These are phyloP conservation scores for Suillus alpinus DNA, from an alignment of 768 basidiomycete species.

Conservation along the genomic window DNA sequence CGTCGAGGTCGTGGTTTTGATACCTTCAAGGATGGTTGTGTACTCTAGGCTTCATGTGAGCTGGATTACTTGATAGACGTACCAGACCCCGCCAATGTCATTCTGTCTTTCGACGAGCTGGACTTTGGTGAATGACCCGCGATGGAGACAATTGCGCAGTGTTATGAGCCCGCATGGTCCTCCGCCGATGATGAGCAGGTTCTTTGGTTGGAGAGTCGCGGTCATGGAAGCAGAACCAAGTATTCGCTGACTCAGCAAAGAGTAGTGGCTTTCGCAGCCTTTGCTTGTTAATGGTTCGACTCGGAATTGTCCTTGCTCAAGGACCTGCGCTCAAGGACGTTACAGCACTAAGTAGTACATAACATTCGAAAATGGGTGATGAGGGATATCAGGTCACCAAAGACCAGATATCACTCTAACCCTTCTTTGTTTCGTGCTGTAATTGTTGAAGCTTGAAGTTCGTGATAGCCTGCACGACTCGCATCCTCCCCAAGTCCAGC, in stretches of 20 bases:
- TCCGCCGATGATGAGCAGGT: slow-evolving; percentile 43
- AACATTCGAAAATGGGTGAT: not conserved
- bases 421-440: not conserved
- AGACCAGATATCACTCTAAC: not conserved
- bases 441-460: not conserved
- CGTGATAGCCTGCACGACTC: not conserved
- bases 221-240: not conserved
- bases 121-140: slow-evolving; percentile 41
- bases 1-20: slow-evolving; percentile 1
- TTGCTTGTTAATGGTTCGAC: too few species aligned
- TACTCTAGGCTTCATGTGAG: not conserved
- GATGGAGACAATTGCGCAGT: slow-evolving; percentile 45
- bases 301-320: not conserved
- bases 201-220: slow-evolving; percentile 27
- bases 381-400: too few species aligned
- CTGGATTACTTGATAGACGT: slow-evolving; percentile 2
- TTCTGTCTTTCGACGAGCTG: slow-evolving; percentile 43
- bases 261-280: not conserved
- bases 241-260: not conserved
- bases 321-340: not conserved
- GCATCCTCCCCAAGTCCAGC: not conserved
- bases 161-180: slow-evolving; percentile 39
- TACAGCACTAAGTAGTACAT: not conserved
- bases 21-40: not conserved
- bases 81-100: slow-evolving; percentile 55